Conservation (phyloP, 2,329 filamentous ascomycete genomes). For the Trichoderma breve region DNA sequence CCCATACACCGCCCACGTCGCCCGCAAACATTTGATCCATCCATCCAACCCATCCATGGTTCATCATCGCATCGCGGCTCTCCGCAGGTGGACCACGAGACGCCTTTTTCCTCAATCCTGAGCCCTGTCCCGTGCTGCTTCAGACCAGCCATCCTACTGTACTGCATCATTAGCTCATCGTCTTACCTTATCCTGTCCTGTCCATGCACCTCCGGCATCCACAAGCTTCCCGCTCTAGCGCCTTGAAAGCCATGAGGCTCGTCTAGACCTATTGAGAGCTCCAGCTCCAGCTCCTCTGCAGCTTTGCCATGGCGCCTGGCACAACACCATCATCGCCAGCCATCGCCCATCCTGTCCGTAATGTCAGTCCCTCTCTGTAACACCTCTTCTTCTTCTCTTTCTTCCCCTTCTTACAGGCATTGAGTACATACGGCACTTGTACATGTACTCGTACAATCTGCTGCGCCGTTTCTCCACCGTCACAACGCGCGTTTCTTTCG, state of each 20-base stretch:
- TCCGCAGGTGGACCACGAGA: background rate
- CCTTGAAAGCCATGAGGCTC: constrained; percentile 8
- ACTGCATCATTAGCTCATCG: constrained; percentile 8
- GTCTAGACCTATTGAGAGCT: background rate
- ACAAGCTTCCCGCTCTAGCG: constrained; percentile 10
- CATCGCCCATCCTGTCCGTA: background rate
- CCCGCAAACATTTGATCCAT: background rate
- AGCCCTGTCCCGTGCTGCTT: background rate
- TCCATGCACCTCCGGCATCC: background rate
- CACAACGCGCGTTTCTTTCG: background rate
- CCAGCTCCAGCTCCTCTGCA: background rate
- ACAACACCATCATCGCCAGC: constrained; percentile 2
- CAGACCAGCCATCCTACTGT: background rate
- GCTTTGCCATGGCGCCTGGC: constrained; percentile 4
- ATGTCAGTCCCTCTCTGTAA: background rate
- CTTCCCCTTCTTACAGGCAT: background rate
- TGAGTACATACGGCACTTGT: background rate
- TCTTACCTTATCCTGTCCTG: background rate
- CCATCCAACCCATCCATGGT: background rate
- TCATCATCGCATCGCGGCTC: background rate
- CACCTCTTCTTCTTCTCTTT: background rate
- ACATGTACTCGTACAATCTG: background rate
- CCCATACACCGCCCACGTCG: background rate
- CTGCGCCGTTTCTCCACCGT: background rate
- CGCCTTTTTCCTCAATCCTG: background rate